Conservation (phyloP, 495 filamentous ascomycete genomes). For the Daldinia loculata region DNA sequence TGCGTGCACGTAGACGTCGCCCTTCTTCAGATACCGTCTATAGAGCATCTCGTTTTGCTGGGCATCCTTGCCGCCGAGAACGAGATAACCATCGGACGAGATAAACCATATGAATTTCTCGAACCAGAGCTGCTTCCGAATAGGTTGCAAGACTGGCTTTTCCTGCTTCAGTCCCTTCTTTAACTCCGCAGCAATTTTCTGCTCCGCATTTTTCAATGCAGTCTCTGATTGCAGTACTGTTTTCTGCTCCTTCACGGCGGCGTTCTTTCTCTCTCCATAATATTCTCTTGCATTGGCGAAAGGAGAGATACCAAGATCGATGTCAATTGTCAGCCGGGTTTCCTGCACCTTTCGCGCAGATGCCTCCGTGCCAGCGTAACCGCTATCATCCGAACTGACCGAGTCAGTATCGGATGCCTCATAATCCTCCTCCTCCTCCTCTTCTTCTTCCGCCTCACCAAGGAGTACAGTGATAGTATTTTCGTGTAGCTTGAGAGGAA, state of each 20-base stretch:
- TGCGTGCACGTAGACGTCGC: constrained; percentile 91
- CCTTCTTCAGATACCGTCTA: constrained; percentile 80
- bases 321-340: constrained; percentile 73
- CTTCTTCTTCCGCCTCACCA: constrained; percentile 70
- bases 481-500: constrained; percentile 87
- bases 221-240: constrained; percentile 82
- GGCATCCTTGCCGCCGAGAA: constrained; percentile 84
- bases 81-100: constrained; percentile 93
- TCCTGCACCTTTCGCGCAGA: constrained; percentile 51
- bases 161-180: constrained; percentile 90
- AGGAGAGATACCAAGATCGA: constrained; percentile 80
- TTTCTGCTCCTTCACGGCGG: constrained; percentile 85
- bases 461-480: constrained; percentile 86
- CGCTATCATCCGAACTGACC: constrained; percentile 69
- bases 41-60: constrained; percentile 95
- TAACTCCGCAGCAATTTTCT: constrained; percentile 85
- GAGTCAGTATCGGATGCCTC: constrained; percentile 71
- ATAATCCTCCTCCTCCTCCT: constrained; percentile 53
- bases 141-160: constrained; percentile 84
- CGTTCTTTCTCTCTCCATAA: constrained; percentile 85
- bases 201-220: constrained; percentile 87
- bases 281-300: constrained; percentile 93
- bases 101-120: constrained; percentile 97
- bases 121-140: constrained; percentile 88
- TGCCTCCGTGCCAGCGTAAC: constrained; percentile 53